These are phyloP conservation scores for button mushroom (Agaricus bisporus) DNA, from an alignment of 768 basidiomycete genomes.

Conservation along the genomic window DNA sequence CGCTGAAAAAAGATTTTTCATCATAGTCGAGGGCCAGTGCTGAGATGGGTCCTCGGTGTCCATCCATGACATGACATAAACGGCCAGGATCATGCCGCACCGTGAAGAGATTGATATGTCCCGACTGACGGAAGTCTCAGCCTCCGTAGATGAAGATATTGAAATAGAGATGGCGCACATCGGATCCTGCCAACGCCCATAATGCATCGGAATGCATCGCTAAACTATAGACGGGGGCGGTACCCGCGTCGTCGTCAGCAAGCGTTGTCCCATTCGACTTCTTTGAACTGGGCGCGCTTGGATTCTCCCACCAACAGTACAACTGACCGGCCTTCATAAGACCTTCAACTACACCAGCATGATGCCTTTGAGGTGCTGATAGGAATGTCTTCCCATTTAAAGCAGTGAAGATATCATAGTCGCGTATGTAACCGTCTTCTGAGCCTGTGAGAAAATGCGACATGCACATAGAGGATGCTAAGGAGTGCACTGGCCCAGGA, in stretches of 20 bases:
- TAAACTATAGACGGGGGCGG: conserved; percentile 84
- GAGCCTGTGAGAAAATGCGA: conserved; percentile 86
- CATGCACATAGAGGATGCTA: conserved; percentile 82
- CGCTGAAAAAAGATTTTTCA: conserved; percentile 84
- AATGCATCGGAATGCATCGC: conserved; percentile 90
- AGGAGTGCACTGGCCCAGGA: conserved; percentile 81
- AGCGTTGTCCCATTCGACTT: conserved; percentile 21
- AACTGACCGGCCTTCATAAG: conserved; percentile 86
- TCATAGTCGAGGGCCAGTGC: conserved; percentile 75
- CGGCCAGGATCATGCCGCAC: conserved; percentile 89
- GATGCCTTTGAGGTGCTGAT: conserved; percentile 82
- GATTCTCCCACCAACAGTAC: conserved; percentile 90
- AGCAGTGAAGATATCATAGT: conserved; percentile 86
- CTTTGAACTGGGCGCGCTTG: conserved; percentile 25
- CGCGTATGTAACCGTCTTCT: conserved; percentile 88
- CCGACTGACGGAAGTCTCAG: conserved; percentile 44
- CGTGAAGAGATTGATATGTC: conserved; percentile 90
- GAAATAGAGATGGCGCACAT: conserved; percentile 46
- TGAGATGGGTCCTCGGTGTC: conserved; percentile 80
- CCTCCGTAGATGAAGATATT: conserved; percentile 8
- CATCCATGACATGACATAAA: conserved; percentile 63
- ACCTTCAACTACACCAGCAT: conserved; percentile 88
- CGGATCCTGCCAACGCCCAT: conserved; percentile 85
- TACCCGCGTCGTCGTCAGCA: conserved; percentile 42
- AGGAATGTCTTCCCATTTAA: conserved; percentile 85